Conservation (phyloP, 2,329 filamentous ascomycete genomes). For the Zopfia rhizophila region DNA sequence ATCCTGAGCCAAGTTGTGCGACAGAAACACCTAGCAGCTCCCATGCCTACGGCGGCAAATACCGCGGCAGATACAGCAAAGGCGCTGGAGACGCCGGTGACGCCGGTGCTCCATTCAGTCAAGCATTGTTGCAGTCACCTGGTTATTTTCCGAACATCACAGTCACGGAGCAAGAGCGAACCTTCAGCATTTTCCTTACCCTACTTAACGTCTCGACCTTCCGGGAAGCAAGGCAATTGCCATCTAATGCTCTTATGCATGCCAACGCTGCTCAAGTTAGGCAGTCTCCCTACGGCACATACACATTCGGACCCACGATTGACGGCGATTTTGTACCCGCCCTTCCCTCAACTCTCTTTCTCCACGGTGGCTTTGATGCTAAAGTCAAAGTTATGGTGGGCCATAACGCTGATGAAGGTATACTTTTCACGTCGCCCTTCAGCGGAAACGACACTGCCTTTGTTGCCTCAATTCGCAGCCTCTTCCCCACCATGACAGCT, state of each 20-base stretch:
- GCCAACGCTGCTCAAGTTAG: conserved; percentile 57
- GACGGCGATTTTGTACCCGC: conserved; percentile 63
- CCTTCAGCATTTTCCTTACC: conserved; percentile 52
- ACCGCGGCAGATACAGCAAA: conserved; percentile 38
- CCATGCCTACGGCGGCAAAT: conserved; percentile 58
- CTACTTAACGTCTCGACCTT: conserved; percentile 57
- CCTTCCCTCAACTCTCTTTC: conserved; percentile 58
- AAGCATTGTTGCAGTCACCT: conserved; percentile 58
- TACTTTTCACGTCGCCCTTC: not conserved
- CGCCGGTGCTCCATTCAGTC: conserved; percentile 59
- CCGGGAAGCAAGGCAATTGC: conserved; percentile 56
- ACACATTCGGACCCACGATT: conserved; percentile 54
- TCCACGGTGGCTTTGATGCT: conserved; percentile 57
- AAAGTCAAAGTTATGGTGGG: conserved; percentile 58
- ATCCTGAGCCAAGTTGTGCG: too few relatives aligned
- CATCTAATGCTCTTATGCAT: conserved; percentile 51
- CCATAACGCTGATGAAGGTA: conserved; percentile 56
- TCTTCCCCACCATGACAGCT: conserved; percentile 23
- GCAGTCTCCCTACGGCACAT: conserved; percentile 51
- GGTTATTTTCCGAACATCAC: conserved; percentile 39
- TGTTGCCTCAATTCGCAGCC: conserved; percentile 31
- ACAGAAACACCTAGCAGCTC: too few relatives aligned
- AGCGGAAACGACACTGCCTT: not conserved
- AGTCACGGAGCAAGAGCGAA: conserved; percentile 48
- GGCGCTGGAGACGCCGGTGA: too few relatives aligned